Conservation (phyloP, 345 rosid species). For the Gossypium ekmanianum region DNA sequence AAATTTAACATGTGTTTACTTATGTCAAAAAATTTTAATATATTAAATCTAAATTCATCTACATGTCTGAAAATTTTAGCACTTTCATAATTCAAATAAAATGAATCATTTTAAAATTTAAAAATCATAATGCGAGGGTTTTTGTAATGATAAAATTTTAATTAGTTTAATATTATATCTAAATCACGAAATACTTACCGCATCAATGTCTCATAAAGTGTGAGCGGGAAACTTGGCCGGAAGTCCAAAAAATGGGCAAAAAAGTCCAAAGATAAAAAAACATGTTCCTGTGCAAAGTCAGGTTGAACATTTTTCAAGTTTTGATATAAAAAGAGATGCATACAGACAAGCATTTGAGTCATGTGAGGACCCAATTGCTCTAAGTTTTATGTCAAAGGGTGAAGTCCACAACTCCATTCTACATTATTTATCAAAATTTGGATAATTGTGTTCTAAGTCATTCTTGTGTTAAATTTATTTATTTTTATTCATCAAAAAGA, state of each 20-base stretch:
- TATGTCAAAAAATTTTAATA: too few relatives aligned
- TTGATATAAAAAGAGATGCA: not conserved
- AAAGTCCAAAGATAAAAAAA: not conserved
- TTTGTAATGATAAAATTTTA: not conserved
- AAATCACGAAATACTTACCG: not conserved
- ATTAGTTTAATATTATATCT: not conserved
- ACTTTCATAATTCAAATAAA: too few relatives aligned
- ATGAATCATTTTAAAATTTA: too few relatives aligned
- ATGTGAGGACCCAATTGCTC: not conserved
- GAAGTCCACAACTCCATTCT: too few relatives aligned
- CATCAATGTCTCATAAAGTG: constrained; percentile 1
- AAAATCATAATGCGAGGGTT: too few relatives aligned
- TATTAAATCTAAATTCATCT: too few relatives aligned
- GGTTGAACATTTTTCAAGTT: not conserved
- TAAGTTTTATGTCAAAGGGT: not conserved
- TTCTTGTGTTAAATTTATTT: too few relatives aligned
- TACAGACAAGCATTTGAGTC: not conserved
- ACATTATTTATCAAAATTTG: too few relatives aligned
- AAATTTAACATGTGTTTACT: fast-evolving
- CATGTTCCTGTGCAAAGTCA: not conserved
- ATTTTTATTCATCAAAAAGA: too few relatives aligned
- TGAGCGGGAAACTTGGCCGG: constrained; percentile 7
- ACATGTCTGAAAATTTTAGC: too few relatives aligned
- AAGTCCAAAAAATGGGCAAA: not conserved
- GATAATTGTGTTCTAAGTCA: too few relatives aligned